Evolutionary conservation across 148 eudicot genomes (phyloP), one percentile per base, ranked within the genome.

Genomic region (Dianthus caryophyllus): DNA sequence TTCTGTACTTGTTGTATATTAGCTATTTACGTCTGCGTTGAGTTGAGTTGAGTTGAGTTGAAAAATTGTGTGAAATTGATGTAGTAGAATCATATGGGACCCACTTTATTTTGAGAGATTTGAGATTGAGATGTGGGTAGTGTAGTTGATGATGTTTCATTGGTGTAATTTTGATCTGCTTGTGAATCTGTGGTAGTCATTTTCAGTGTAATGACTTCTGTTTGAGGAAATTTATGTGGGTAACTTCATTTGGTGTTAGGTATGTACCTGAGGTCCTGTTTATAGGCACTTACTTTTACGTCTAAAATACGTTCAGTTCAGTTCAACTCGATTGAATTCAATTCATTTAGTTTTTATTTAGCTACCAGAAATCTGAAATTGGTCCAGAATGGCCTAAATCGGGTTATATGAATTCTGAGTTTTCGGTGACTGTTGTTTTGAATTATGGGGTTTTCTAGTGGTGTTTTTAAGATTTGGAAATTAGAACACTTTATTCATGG

Each of bases 341-440:
- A n/a, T n/a, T n/a, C n/a, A n/a, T n/a, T n/a, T n/a, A n/a, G n/a
- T n/a, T n/a, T n/a, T n/a, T n/a, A n/a, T n/a, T n/a, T n/a, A 33
- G 38, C 38, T 33, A 3, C 7, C 7, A 33, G 3, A 33, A 33
- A 33, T 33, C 38, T 7, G 7, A 33, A 33, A 33, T 70, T 21
- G 46, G 57, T 21, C 59, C 59, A 57, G 20, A 66, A 1, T 15
- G 31, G n/a, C 20, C 49, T 18, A 38, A 55, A 39, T 71, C 29
- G 75, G 75, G 69, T 46, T 66, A 43, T 11, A 20, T 64, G 20
- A 56, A 13, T 17, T 63, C 36, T 66, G 53, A 71, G 59, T 52
- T 51, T 41, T 67, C 25, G 26, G 68, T 67, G 65, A 4, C 51
- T n/a, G n/a, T 60, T 13, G 11, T 12, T 44, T 21, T n/a, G 43